Base-by-base conservation (phyloP, 2,329 filamentous ascomycete species). In the Alternaria rosae region DNA sequence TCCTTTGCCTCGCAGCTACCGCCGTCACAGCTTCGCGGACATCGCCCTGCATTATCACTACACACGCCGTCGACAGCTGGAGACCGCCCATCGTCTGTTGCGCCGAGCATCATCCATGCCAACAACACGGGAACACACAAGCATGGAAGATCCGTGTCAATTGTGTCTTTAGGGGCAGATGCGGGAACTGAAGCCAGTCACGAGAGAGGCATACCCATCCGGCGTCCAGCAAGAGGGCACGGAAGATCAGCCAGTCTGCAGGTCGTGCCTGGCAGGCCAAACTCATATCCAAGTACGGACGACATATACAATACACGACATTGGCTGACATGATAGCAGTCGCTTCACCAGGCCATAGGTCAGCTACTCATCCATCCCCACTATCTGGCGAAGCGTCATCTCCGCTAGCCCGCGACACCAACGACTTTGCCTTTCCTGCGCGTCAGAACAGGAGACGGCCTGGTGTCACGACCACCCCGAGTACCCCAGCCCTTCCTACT, bases 181-280 rank as follows among this genome's bases (percentile, higher is more conserved):
- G 71, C 71, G 2, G 73, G 75, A 15, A 73, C 71, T 1, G 77
- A 77, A 38, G 66, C 61, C 23, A 75, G 70, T 52, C 69, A 75
- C 53, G 71, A 77, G 21, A 62, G 73, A 15, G 62, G 68, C 25
- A 58, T 66, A 32, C 62, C 70, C 4, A 69, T 73, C 10, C 74
- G 76, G 54, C 85, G 87, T 54, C 85, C 87, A 20, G 76, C 74
- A 17, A 88, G 88, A 70, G 87, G 89, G 5, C 93, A 97, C 82
- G 88, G 85, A 50, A 86, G 93, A 54, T 93, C 93, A 38, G 88
- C 92, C 23, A 97, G 93, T 82, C 81, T 97, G 62, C 93, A 97
- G 77, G 90, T 94, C 68, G 76, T 88, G 65, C 83, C 88, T 48
- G 84, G 76, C 54, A 68, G 74, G 26, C 76, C 73, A 47, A 76